A percentile compares a stretch with the other conserved stretches of the same genome.
phyloP scores from a whole-genome alignment of 306 rosid genomes.

The Astragalus glycyphyllos region DNA sequence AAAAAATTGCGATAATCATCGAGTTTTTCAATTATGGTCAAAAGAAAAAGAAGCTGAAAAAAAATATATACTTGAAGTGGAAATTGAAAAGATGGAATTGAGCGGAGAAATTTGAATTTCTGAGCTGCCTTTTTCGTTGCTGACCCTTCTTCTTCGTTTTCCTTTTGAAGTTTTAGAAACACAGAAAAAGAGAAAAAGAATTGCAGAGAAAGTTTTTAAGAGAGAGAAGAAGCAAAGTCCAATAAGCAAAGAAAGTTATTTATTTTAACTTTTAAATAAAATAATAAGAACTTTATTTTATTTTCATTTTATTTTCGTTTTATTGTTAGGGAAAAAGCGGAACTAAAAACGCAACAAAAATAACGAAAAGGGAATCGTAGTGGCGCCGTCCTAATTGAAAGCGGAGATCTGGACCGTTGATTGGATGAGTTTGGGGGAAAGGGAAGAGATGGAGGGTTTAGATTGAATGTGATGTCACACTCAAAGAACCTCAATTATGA shows the following conservation, averaged over 20 bases:
- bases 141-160: slow-evolving; percentile 28
- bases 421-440: background rate
- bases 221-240: slow-evolving; percentile 56
- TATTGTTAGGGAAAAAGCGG: slow-evolving; percentile 22
- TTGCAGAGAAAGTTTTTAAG: slow-evolving; percentile 15
- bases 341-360: slow-evolving; percentile 27
- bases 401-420: slow-evolving; percentile 49
- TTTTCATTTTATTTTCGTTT: background rate
- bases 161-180: slow-evolving; percentile 44
- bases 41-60: background rate
- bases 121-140: slow-evolving; percentile 46
- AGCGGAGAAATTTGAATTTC: slow-evolving; percentile 31
- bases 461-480: slow-evolving; percentile 46
- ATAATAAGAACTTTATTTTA: background rate
- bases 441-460: slow-evolving; percentile 48
- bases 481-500: slow-evolving; percentile 42
- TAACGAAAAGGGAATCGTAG: slow-evolving; percentile 2
- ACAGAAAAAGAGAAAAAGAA: slow-evolving; percentile 42
- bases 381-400: slow-evolving; percentile 62
- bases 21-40: slow-evolving; percentile 9
- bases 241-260: slow-evolving; percentile 45
- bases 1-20: background rate
- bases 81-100: background rate
- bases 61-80: background rate
- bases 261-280: slow-evolving; percentile 13